Conservation (phyloP, 2,329 filamentous ascomycete genomes). For the Aspergillus brunneoviolaceus region DNA sequence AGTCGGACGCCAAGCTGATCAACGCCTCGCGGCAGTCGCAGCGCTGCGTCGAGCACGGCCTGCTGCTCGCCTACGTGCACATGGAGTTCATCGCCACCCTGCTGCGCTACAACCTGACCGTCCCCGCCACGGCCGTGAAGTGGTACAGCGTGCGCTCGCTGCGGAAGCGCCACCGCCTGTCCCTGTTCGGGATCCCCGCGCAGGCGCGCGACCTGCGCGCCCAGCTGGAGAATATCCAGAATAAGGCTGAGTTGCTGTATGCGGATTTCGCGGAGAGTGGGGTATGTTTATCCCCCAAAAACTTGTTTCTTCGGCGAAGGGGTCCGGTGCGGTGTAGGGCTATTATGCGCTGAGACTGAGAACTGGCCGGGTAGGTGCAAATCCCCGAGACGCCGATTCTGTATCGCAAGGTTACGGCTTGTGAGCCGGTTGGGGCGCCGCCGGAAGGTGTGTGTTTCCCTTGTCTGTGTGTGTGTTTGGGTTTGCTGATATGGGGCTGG, state of each 20-base stretch:
- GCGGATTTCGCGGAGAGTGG: slow-evolving; percentile 10
- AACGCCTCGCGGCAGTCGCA: slow-evolving; percentile 10
- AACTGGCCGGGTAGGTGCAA: background rate
- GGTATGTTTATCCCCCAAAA: background rate
- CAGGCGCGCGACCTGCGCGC: slow-evolving; percentile 5
- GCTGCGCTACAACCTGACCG: slow-evolving; percentile 11
- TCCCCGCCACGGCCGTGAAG: slow-evolving; percentile 9
- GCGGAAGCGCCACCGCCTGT: slow-evolving; percentile 14
- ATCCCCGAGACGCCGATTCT: slow-evolving; percentile 6
- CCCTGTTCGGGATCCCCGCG: slow-evolving; percentile 1
- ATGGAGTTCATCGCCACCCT: slow-evolving; percentile 16
- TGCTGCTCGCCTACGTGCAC: slow-evolving; percentile 16
- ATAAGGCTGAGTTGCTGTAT: slow-evolving; percentile 10
- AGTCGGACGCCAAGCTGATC: slow-evolving; percentile 18
- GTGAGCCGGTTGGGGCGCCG: background rate
- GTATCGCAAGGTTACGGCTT: slow-evolving; percentile 5
- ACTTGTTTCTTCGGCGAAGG: background rate
- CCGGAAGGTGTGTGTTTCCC: background rate
- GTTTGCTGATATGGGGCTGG: background rate
- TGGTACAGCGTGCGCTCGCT: slow-evolving; percentile 15
- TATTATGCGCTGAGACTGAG: too few relatives aligned
- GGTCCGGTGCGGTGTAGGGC: too few relatives aligned
- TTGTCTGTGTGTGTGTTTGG: background rate
- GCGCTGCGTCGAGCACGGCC: slow-evolving; percentile 11
- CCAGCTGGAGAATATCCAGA: slow-evolving; percentile 5